Evolutionary conservation across 192 early-diverging fungal genomes (phyloP), one percentile per base, ranked within the genome.

Genomic region (Coemansia sp.): DNA sequence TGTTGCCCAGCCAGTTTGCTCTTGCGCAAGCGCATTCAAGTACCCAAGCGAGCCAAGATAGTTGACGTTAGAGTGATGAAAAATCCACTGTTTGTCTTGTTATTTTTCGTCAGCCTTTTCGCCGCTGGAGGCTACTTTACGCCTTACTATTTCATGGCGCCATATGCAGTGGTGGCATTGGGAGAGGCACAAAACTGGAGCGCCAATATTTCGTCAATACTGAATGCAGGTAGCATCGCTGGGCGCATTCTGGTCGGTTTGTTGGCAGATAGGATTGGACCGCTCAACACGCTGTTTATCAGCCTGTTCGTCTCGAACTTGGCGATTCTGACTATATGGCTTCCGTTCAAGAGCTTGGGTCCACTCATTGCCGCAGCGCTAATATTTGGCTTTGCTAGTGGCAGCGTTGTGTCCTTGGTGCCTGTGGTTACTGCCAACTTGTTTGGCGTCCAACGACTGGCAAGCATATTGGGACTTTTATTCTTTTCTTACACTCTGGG

Each of bases 121-220:
- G 67, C 53, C 5, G 29, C 53, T 13, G 62, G 67, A 9, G 71
- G 71, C 12, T 79, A 68, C 45, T 71, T 52, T 15, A 59, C 64
- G 24, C 76, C 76, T 4, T 74, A 63, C 37, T 67, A 53, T 27
- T 74, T 59, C 40, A 74, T 75, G 70, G 74, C 80, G 1, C 62
- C 76, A 3, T 79, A 67, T 59, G 30, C 59, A 0, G 68, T 67
- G 39, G 58, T 68, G 0, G 59, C 59, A 15, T 13, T 78, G 0
- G 29, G 32, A 9, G 22, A 29, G 61, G 6, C 55, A 4, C 37
- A 52, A 1, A 22, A 24, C 10, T 74, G 72, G 77, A 65, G 77
- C 16, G 59, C 75, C 59, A 77, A 56, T 15, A 68, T 82, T 12
- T 67, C 69, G 3, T 67, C 75, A 35, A 73, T 82, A 34, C 13